Conservation (phyloP, 805 yeast species). For the Priceomyces medius region DNA sequence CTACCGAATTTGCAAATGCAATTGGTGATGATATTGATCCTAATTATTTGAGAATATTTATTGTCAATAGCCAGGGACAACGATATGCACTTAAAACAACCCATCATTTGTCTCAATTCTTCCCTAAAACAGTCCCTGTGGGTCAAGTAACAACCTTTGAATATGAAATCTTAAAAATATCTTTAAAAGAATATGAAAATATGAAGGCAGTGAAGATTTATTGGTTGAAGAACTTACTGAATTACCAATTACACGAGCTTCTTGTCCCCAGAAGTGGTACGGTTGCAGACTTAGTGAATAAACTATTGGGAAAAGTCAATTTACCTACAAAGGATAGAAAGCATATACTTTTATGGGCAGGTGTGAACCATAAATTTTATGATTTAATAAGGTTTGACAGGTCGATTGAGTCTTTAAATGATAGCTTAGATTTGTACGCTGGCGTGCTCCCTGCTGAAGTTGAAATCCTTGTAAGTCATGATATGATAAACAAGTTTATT, state of each 20-base stretch:
- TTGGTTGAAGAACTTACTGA: slow-evolving; percentile 72
- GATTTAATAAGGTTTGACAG: slow-evolving; percentile 39
- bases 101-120: slow-evolving; percentile 37
- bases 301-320: slow-evolving; percentile 54
- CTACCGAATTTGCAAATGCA: slow-evolving; percentile 55
- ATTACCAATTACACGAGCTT: slow-evolving; percentile 66
- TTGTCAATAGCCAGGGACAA: slow-evolving; percentile 57
- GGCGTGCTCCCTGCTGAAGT: slow-evolving; percentile 46
- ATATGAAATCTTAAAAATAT: slow-evolving; percentile 75
- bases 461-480: slow-evolving; percentile 35
- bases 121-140: slow-evolving; percentile 44
- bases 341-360: slow-evolving; percentile 58
- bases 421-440: slow-evolving; percentile 36
- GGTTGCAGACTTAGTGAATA: slow-evolving; percentile 50
- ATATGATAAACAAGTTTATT: slow-evolving; percentile 27
- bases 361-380: slow-evolving; percentile 37
- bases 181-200: slow-evolving; percentile 74
- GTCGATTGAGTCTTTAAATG: slow-evolving; percentile 32
- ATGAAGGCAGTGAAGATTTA: slow-evolving; percentile 63
- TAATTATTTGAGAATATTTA: slow-evolving; percentile 61
- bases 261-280: slow-evolving; percentile 64
- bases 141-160: slow-evolving; percentile 50
- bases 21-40: slow-evolving; percentile 52
- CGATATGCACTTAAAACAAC: slow-evolving; percentile 45
- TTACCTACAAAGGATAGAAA: slow-evolving; percentile 48